Evolutionary conservation across 2,329 filamentous ascomycete genomes (phyloP).

Genomic region (Alternaria conjuncta): DNA sequence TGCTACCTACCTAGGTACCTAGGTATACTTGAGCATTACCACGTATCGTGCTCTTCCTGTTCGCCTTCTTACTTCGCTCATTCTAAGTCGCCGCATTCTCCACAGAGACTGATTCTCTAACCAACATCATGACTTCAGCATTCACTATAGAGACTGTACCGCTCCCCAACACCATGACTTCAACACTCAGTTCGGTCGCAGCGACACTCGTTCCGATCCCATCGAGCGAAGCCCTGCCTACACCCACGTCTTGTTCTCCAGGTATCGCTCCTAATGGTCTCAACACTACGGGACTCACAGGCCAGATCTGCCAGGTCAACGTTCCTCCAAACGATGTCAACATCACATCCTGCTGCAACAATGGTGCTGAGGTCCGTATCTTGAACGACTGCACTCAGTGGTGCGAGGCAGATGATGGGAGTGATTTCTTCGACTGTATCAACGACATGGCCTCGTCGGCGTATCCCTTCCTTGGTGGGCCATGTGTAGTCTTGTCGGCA

Average conservation of each 20-base stretch:
- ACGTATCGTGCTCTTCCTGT: not conserved
- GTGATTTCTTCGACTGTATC: not conserved
- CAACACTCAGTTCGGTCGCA: not conserved
- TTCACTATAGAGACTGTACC: not conserved
- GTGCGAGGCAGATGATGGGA: not conserved
- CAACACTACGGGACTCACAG: not conserved
- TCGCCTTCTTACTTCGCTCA: not conserved
- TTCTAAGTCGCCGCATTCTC: rapidly evolving
- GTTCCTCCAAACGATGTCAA: not conserved
- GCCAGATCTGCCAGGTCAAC: not conserved
- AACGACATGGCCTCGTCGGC: not conserved
- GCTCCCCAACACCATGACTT: not conserved
- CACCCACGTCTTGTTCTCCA: not conserved
- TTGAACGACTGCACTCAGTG: not conserved
- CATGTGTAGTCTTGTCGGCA: not conserved
- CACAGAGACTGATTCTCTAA: not conserved
- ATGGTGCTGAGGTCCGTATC: not conserved
- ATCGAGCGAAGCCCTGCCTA: not conserved
- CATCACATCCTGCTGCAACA: not conserved
- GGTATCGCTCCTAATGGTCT: not conserved
- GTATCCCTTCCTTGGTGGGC: not conserved
- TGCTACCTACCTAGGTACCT: not conserved
- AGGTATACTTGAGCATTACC: not conserved
- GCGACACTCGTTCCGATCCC: rapidly evolving
- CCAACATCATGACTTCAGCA: not conserved